Base-by-base conservation (phyloP, 495 filamentous ascomycete genomes). In the Talaromyces liani region DNA sequence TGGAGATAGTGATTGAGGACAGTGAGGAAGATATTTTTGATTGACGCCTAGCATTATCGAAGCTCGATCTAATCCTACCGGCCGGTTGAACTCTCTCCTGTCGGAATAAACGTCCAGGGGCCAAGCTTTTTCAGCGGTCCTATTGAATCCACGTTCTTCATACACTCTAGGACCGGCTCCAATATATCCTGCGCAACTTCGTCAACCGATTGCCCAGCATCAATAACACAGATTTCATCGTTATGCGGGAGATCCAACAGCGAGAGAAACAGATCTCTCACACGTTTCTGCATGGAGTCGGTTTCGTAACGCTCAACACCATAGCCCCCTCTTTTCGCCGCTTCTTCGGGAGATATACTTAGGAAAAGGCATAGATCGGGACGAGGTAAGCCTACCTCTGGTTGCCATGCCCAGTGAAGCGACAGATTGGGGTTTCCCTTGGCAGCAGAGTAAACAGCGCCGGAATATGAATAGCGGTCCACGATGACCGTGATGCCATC, bases 391-490 rank as follows among this genome's bases (percentile, higher is more conserved):
- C 94, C 94, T 22, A 90, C 80, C 69, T 98, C 94, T 4, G 94
- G 92, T 41, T 85, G 82, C 72, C 82, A 84, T 47, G 91, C 91
- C 91, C 93, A 97, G 3, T 82, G 73, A 6, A 98, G 75, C 1
- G 83, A 79, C 8, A 97, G 80, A 6, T 74, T 76, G 7, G 86
- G 84, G 69, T 90, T 90, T 24, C 83, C 79, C 69, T 97, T 97
- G 0, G 94, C 94, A n/a, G 91, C 90, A n/a, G 88, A 91, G 76
- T 98, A 98, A 20, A 97, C 91, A 55, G 91, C 88, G 18, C 94
- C 94, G 39, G 88, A 91, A 76, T 97, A 92, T 69, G 93, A 95
- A 75, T 97, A 98, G 47, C 94, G 87, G 74, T 98, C 94, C 60
- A 93, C 85, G 31, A 98, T 82, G 8, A 98, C 82, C 0, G 86